Base-by-base conservation (phyloP, 2,329 filamentous ascomycete genomes). In the Colletotrichum sp. region DNA sequence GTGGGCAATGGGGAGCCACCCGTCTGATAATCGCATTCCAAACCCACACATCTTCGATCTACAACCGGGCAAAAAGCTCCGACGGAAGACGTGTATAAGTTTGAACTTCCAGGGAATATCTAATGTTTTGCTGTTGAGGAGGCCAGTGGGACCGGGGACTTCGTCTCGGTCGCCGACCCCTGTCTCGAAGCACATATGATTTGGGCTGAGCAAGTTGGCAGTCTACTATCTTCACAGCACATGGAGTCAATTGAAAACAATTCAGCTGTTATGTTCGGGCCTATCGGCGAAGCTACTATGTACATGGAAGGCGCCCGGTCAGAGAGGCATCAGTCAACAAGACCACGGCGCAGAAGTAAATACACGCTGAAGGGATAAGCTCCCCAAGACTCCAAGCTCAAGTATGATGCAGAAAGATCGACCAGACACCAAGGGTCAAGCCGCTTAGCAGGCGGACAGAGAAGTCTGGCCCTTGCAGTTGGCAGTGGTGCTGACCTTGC, bases 401-500 rank as follows among this genome's bases (percentile, higher is more conserved):
- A 60, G 11, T 16, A 36, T 60, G 55, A 28, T 61, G 36, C 12
- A 61, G n/a, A 48, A 44, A 64, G 11, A n/a, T 22, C 19, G 13
- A 25, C n/a, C 15, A 22, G 6, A 1, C 0, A 19, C 5, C 22
- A 3, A 16, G 0, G 8, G 11, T 6, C 28, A 8, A 8, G 52
- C 11, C 32, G 67, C 63, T 71, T 68, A 77, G 74, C 74, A 77
- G 57, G 67, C 39, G 8, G 74, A 64, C 28, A 77, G 63, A 9
- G 74, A 77, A 19, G 72, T 68, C 72, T 77, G 74, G 34, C 74
- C 74, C 74, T 75, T 77, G 74, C 74, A 77, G 69, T 75, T 72
- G 48, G 78, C 77, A 6, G 77, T 77, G 34, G 75, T 78, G 63
- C 28, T 75, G 68, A 78, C 77, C 72, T 78, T 78, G 52, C 30